Evolutionary conservation across 768 basidiomycete genomes (phyloP), one percentile per base, ranked within the genome.

Genomic region (Suillus occidentalis): DNA sequence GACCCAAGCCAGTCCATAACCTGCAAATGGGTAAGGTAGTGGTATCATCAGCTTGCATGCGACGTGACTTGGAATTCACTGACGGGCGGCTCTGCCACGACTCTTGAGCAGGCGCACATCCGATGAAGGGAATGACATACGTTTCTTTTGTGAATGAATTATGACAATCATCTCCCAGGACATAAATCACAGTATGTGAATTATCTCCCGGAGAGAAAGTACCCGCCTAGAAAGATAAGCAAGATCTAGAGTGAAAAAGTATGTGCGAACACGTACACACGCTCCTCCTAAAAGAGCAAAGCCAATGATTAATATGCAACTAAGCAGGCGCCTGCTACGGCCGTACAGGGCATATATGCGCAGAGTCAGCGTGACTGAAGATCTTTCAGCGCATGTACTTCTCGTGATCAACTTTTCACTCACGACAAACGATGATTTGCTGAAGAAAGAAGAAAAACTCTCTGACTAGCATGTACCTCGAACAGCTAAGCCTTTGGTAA

Each of bases 261-360:
- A 4, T n/a, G 13, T 34, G 53, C 28, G 40, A 34, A 45, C 36
- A 76, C 82, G 60, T 68, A 86, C 85, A 47, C 67, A 74, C 55
- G 78, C 66, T 6, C 82, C 63, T 1, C 66, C 72, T 1, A 68
- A 60, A 43, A 86, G 65, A 2, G 78, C 62, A 0, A 71, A 62
- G 2, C 73, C 80, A 37, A 74, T 72, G 12, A 71, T 69, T 1
- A 82, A 10, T 70, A 85, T 70, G 36, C 71, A 75, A 6, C 68
- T 61, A n/a, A 82, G 65, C 42, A 85, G 69, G 25, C 76, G 74
- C 47, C 74, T 65, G 22, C 78, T 80, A 40, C 81, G 70, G 12
- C 75, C 74, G 63, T 85, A 87, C 14, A 87, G 71, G 2, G 86
- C 85, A 63, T 80, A 82, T 58, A 82, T 82, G 45, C 85, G 82